Percentiles rank a stretch among this genome's conserved stretches.
phyloP scores from a whole-genome alignment of 2,329 filamentous ascomycete species.

The Neofusicoccum ribis region DNA sequence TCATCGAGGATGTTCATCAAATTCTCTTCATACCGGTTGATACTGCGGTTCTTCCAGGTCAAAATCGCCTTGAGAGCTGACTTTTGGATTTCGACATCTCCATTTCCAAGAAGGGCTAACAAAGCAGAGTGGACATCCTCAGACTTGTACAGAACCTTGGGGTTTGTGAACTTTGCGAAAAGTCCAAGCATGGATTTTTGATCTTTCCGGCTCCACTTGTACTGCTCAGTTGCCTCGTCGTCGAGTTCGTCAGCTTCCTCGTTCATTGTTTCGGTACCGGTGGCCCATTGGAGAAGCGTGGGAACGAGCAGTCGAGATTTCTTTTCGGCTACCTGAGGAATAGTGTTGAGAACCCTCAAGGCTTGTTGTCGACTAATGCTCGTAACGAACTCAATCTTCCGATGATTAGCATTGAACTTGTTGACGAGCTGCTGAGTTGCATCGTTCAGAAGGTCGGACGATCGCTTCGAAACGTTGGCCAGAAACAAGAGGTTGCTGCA shows the following conservation, averaged over 20 bases:
- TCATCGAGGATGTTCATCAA: slow-evolving; percentile 87
- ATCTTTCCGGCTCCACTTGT: slow-evolving; percentile 71
- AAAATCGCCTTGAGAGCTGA: slow-evolving; percentile 80
- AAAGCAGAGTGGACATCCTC: slow-evolving; percentile 75
- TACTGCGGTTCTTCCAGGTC: slow-evolving; percentile 79
- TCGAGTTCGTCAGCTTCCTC: slow-evolving; percentile 26
- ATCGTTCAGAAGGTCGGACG: not conserved
- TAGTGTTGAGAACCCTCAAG: slow-evolving; percentile 71
- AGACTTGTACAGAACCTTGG: slow-evolving; percentile 76
- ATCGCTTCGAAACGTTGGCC: slow-evolving; percentile 51
- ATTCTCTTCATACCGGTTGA: slow-evolving; percentile 80
- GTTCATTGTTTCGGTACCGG: slow-evolving; percentile 21
- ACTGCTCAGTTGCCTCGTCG: slow-evolving; percentile 15
- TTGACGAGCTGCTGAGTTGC: slow-evolving; percentile 56
- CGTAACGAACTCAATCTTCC: slow-evolving; percentile 51
- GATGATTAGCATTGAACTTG: slow-evolving; percentile 66
- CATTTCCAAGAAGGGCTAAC: slow-evolving; percentile 76
- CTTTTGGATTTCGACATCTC: slow-evolving; percentile 87
- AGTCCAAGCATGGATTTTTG: slow-evolving; percentile 80
- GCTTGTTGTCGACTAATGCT: slow-evolving; percentile 71
- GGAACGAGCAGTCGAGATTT: slow-evolving; percentile 82
- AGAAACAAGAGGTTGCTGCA: slow-evolving; percentile 71
- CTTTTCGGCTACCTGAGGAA: slow-evolving; percentile 80
- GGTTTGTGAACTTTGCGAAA: slow-evolving; percentile 84
- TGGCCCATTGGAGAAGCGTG: slow-evolving; percentile 77